Evolutionary conservation across 2,329 filamentous ascomycete genomes (phyloP).

Genomic region (Pseudocercospora musae): DNA sequence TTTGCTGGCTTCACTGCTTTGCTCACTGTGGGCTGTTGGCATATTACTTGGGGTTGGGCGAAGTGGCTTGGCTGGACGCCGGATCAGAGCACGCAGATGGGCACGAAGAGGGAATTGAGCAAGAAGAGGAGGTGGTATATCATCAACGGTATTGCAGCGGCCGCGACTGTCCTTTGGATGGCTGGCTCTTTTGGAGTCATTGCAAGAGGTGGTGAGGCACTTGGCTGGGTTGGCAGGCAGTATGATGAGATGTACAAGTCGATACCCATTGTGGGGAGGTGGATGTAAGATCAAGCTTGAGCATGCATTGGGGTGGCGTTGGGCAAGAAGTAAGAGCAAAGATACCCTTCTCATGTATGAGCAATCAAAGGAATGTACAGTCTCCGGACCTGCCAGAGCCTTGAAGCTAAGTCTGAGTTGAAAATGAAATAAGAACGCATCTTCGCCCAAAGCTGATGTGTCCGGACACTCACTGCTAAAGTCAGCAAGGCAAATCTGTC

Average conservation of each 20-base stretch:
- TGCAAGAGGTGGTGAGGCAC: slow-evolving; percentile 64
- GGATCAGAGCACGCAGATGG: slow-evolving; percentile 49
- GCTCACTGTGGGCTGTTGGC: slow-evolving; percentile 65
- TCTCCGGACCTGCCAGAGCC: too few species aligned
- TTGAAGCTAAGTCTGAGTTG: too few species aligned
- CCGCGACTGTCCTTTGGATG: slow-evolving; percentile 69
- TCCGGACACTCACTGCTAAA: too few species aligned
- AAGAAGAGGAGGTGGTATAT: slow-evolving; percentile 66
- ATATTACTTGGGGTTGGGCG: slow-evolving; percentile 82
- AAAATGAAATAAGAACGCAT: too few species aligned
- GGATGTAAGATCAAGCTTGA: too few species aligned
- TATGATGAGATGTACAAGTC: slow-evolving; percentile 72
- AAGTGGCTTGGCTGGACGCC: slow-evolving; percentile 71
- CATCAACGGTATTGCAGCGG: slow-evolving; percentile 63
- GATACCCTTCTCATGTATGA: slow-evolving; percentile 15
- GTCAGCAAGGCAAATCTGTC: too few species aligned
- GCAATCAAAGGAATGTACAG: too few species aligned
- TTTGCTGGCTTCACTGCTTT: slow-evolving; percentile 67
- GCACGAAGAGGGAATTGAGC: slow-evolving; percentile 49
- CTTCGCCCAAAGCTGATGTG: too few species aligned
- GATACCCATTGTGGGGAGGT: slow-evolving; percentile 56
- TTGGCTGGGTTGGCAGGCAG: slow-evolving; percentile 75
- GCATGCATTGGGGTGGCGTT: slow-evolving; percentile 4
- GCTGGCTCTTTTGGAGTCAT: slow-evolving; percentile 76
- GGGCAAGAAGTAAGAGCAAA: neutral